Percentiles rank a stretch among this genome's conserved stretches.
phyloP scores from a whole-genome alignment of 169 alveolate genomes.

The Cardiosporidium cionae region DNA sequence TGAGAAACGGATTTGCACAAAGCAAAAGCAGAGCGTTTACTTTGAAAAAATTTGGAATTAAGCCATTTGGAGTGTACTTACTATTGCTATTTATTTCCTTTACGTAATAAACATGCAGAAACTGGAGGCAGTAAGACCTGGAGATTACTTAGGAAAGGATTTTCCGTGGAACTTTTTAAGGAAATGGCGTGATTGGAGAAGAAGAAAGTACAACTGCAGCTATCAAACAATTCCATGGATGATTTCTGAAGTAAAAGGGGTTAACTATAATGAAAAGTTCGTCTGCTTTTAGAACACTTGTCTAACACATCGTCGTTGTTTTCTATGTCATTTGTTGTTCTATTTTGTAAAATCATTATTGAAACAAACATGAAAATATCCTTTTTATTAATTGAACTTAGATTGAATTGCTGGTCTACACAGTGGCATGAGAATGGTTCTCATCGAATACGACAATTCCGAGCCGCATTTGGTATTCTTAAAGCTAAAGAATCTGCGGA shows the following conservation, averaged over 20 bases:
- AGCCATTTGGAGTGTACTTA: too few species aligned
- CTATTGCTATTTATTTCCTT: background rate
- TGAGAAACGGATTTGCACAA: too few species aligned
- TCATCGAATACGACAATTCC: conserved; percentile 63
- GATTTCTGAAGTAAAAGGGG: background rate
- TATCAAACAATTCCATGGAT: conserved; percentile 36
- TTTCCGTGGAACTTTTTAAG: conserved; percentile 56
- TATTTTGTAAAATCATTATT: background rate
- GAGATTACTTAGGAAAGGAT: conserved; percentile 64
- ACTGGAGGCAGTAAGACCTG: conserved; percentile 51
- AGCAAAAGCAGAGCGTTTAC: background rate
- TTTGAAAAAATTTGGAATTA: too few species aligned
- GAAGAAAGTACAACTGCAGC: conserved; percentile 56
- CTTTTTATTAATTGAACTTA: conserved; percentile 20
- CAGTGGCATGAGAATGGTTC: conserved; percentile 70
- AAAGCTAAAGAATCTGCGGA: conserved; percentile 71
- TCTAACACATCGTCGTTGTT: background rate
- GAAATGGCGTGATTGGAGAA: conserved; percentile 51
- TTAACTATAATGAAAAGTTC: background rate
- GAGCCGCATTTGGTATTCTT: conserved; percentile 63
- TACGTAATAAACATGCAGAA: background rate
- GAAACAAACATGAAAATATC: background rate
- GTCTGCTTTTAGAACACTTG: background rate
- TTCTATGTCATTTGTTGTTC: background rate
- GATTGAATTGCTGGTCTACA: conserved; percentile 62